phyloP scores from a whole-genome alignment of 192 early-diverging fungal genomes.

The Haplosporangium gracile region DNA sequence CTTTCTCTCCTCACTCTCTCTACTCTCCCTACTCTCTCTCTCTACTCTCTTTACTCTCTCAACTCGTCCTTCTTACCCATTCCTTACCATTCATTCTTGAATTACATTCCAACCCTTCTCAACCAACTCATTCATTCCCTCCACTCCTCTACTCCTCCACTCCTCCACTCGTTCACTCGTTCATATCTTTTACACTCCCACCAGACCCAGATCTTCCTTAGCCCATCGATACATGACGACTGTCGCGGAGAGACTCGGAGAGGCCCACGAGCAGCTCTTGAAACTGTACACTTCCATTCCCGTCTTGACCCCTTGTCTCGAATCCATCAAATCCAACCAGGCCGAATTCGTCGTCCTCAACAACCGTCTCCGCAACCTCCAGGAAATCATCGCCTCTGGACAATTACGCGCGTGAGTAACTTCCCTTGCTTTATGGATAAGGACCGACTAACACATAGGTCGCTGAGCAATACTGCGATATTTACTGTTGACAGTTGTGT shows the following conservation, averaged over 20 bases:
- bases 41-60: not conserved
- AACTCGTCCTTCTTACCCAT: not conserved
- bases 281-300: slow-evolving; percentile 45
- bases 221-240: slow-evolving; percentile 29
- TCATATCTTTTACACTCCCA: not conserved
- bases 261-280: slow-evolving; percentile 49
- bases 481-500: no score
- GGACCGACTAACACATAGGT: no score
- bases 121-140: not conserved
- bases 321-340: slow-evolving; percentile 52
- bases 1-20: not conserved
- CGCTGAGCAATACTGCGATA: no score
- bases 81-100: not conserved
- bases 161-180: not conserved
- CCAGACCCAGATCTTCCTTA: not conserved
- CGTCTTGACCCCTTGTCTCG: slow-evolving; percentile 43
- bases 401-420: slow-evolving; percentile 26
- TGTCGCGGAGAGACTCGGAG: slow-evolving; percentile 38
- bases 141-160: not conserved
- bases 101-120: not conserved
- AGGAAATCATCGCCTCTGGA: slow-evolving; percentile 13
- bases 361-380: slow-evolving; percentile 32
- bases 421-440: no score
- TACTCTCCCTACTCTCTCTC: not conserved
- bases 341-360: slow-evolving; percentile 42